Conservation (phyloP, 2,329 filamentous ascomycete species). For the Fusarium fujikuroi region DNA sequence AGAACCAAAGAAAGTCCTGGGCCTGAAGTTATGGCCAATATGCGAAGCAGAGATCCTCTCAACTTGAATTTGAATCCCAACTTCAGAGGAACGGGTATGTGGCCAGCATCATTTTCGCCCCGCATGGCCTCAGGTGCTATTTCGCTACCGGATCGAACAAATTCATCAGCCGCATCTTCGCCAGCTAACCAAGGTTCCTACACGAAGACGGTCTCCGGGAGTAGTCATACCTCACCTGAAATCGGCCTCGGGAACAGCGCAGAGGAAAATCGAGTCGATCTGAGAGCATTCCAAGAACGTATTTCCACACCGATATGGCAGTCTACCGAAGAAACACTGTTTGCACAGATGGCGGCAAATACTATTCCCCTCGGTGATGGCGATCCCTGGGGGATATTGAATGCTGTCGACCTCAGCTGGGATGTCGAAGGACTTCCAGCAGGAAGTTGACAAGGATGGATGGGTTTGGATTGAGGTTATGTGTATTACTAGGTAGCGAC, state of each 20-base stretch:
- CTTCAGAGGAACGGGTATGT: slow-evolving; percentile 8
- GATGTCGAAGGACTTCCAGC: slow-evolving; percentile 19
- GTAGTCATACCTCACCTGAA: slow-evolving; percentile 48
- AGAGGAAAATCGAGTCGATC: slow-evolving; percentile 51
- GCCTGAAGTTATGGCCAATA: slow-evolving; percentile 24
- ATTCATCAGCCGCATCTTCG: slow-evolving; percentile 48
- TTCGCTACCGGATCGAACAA: slow-evolving; percentile 48
- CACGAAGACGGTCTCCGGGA: slow-evolving; percentile 40
- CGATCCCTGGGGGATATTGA: slow-evolving; percentile 48
- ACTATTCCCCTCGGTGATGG: slow-evolving; percentile 34
- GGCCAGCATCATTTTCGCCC: slow-evolving; percentile 17
- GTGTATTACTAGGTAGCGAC: slow-evolving; percentile 1
- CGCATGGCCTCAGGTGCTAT: slow-evolving; percentile 16
- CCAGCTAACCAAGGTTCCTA: slow-evolving; percentile 39
- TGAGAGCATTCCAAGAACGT: slow-evolving; percentile 49
- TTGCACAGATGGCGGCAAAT: slow-evolving; percentile 42
- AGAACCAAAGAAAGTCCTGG: slow-evolving; percentile 45
- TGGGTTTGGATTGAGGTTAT: no score
- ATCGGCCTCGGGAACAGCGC: slow-evolving; percentile 50
- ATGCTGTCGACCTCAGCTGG: slow-evolving; percentile 43
- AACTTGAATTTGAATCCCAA: slow-evolving; percentile 4
- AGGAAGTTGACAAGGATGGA: background rate
- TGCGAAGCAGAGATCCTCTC: background rate
- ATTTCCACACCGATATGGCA: slow-evolving; percentile 47
- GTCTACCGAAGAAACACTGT: slow-evolving; percentile 46